Conservation (phyloP, 2,329 filamentous ascomycete species). For the Canariomyces notabilis region DNA sequence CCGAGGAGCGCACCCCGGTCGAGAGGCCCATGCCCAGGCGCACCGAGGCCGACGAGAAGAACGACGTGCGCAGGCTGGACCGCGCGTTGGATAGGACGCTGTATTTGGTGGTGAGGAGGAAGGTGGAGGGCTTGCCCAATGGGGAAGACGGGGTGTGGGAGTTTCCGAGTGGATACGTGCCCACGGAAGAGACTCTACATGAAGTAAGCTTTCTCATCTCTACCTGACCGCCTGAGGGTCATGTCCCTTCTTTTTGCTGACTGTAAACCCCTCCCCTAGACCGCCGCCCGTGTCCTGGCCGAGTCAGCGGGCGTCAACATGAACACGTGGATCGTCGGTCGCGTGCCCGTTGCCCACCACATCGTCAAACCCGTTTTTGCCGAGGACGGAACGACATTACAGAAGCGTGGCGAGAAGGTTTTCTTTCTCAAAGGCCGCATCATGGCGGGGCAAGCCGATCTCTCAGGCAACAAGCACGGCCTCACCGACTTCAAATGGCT, state of each 20-base stretch:
- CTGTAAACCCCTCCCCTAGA: conserved; percentile 44
- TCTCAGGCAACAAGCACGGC: conserved; percentile 65
- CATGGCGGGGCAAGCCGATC: conserved; percentile 89
- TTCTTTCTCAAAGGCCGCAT: conserved; percentile 97
- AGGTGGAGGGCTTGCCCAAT: conserved; percentile 50
- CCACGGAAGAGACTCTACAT: conserved; percentile 70
- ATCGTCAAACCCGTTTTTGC: conserved; percentile 49
- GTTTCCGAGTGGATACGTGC: conserved; percentile 71
- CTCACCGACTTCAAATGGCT: conserved; percentile 88
- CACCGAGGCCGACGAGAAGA: conserved; percentile 72
- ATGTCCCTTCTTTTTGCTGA: neutral
- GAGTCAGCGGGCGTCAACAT: conserved; percentile 84
- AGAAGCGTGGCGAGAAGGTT: conserved; percentile 65
- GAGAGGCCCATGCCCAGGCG: conserved; percentile 64
- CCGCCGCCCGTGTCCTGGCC: conserved; percentile 72
- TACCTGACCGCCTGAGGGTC: neutral
- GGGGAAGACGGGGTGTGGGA: conserved; percentile 66
- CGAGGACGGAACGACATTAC: conserved; percentile 36
- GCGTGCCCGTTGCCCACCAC: conserved; percentile 79
- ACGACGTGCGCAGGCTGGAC: conserved; percentile 74
- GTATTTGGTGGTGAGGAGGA: conserved; percentile 69
- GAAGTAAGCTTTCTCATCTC: conserved; percentile 54
- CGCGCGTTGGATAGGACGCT: conserved; percentile 74
- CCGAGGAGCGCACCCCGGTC: conserved; percentile 59
- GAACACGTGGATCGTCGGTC: conserved; percentile 97